Base-by-base conservation (phyloP, 495 filamentous ascomycete species). In the Hypoxylon lenormandii region DNA sequence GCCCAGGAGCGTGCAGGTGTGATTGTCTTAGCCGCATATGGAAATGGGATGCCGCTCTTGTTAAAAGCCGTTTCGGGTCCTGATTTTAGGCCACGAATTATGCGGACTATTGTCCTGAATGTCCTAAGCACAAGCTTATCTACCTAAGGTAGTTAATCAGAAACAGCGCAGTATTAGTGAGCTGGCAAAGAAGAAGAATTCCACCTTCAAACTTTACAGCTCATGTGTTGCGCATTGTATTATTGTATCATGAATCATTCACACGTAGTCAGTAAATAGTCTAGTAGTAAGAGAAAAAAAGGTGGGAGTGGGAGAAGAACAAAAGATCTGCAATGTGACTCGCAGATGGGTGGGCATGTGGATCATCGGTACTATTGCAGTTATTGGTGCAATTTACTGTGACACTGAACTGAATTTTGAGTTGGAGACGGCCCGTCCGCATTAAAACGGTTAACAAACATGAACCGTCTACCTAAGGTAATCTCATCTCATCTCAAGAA, bases 271-370 rank as follows among this genome's bases (percentile, higher is more conserved):
- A 33, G 30, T 26, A 26, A 2, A 5, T 26, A 26, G 2, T n/a
- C 3, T 28, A 28, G 30, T 33, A 33, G 30, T 33, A 33, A 33
- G 58, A 62, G 52, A 61, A 54, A 65, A n/a, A n/a, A n/a, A n/a
- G n/a, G n/a, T n/a, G n/a, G n/a, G n/a, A 19, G 61, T 56, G 51
- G 61, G 50, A 66, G 30, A 13, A 50, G 47, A 62, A 50, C 50
- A 61, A 50, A 49, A 54, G 62, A 66, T 66, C 62, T 46, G 46
- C 68, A 71, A 66, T 63, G 68, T 66, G 68, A 66, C 68, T 66
- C 53, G 61, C 68, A 62, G 61, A 52, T 60, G 46, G 55, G 57
- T 61, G 67, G 50, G 45, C 52, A n/a, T n/a, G n/a, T n/a, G n/a
- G n/a, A n/a, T n/a, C n/a, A 12, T 8, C 13, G 57, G 3, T 28